Evolutionary conservation across 1,284 basidiomycete species (phyloP).

Genomic region (Heterobasidion annosum): DNA sequence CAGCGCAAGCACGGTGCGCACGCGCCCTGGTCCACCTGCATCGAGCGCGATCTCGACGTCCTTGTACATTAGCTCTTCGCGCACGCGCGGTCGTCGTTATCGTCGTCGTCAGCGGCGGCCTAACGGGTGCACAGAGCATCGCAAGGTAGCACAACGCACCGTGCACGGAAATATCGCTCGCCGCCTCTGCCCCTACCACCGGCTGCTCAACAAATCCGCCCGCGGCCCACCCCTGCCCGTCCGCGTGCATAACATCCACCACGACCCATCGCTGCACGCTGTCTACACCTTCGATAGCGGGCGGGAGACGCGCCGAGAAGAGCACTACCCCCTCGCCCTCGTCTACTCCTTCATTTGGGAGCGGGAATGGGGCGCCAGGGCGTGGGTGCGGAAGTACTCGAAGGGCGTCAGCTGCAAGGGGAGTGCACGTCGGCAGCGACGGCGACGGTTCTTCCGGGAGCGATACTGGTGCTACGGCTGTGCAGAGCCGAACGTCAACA

Average conservation of each 20-base stretch:
- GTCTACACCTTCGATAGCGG: slow-evolving; percentile 10
- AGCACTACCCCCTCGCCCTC: slow-evolving; percentile 66
- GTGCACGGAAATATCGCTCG: slow-evolving; percentile 8
- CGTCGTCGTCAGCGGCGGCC: no score
- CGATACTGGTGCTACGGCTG: not conserved
- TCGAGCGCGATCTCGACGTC: slow-evolving; percentile 4
- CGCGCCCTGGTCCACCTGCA: not conserved
- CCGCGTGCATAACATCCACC: slow-evolving; percentile 39
- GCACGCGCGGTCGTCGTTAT: not conserved
- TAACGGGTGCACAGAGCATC: not conserved
- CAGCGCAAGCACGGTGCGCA: slow-evolving; percentile 16
- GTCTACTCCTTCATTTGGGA: slow-evolving; percentile 55
- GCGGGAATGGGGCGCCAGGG: slow-evolving; percentile 45
- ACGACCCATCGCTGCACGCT: slow-evolving; percentile 34
- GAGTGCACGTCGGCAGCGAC: slow-evolving; percentile 2
- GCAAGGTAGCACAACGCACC: not conserved
- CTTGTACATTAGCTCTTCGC: not conserved
- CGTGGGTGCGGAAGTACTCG: slow-evolving; percentile 43
- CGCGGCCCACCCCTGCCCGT: slow-evolving; percentile 54
- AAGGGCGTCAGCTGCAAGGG: not conserved
- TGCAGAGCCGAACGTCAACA: slow-evolving; percentile 6
- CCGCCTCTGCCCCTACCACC: slow-evolving; percentile 16
- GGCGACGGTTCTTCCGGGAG: not conserved
- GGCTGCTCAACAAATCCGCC: slow-evolving; percentile 33
- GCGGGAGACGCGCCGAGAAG: slow-evolving; percentile 41